A percentile compares a stretch with the other conserved stretches of the same genome.
Conservation (phyloP, 257 asterid species). For the Gentiana straminea region DNA sequence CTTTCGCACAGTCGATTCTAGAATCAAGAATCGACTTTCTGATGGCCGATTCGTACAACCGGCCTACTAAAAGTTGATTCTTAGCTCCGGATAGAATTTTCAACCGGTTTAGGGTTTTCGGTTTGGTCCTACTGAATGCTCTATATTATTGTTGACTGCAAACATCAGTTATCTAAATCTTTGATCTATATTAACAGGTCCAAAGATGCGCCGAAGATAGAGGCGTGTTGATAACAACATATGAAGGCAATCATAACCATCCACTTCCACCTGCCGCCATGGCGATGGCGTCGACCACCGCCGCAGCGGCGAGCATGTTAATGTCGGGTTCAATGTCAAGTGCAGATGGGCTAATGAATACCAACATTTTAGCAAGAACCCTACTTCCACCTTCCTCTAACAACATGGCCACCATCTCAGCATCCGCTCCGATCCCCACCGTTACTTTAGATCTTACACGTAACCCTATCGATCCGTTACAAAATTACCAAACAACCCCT, state of each 20-base stretch:
- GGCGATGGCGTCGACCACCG: conserved; percentile 97
- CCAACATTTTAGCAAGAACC: conserved; percentile 58
- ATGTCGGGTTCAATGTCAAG: conserved; percentile 90
- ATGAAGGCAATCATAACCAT: conserved; percentile 89
- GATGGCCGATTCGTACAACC: too few species aligned
- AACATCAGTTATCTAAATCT: too few species aligned
- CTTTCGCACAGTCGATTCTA: too few species aligned
- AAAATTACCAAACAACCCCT: too few species aligned
- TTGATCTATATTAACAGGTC: conserved; percentile 28
- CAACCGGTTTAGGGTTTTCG: too few species aligned
- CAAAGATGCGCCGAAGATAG: conserved; percentile 91
- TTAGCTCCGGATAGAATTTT: too few species aligned
- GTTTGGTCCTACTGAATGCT: too few species aligned
- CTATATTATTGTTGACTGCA: too few species aligned
- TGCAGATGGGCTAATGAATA: conserved; percentile 71
- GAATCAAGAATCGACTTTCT: too few species aligned
- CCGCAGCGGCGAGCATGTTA: conserved; percentile 89
- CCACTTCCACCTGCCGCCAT: conserved; percentile 94
- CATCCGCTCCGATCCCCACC: conserved; percentile 93
- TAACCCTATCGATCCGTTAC: too few species aligned
- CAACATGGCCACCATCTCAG: conserved; percentile 87
- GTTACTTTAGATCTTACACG: conserved; percentile 64
- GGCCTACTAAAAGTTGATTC: too few species aligned
- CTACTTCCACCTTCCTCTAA: conserved; percentile 57
- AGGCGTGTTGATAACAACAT: conserved; percentile 65